Evolutionary conservation across 1,284 basidiomycete species (phyloP).

Genomic region (Heterobasidion annosum): DNA sequence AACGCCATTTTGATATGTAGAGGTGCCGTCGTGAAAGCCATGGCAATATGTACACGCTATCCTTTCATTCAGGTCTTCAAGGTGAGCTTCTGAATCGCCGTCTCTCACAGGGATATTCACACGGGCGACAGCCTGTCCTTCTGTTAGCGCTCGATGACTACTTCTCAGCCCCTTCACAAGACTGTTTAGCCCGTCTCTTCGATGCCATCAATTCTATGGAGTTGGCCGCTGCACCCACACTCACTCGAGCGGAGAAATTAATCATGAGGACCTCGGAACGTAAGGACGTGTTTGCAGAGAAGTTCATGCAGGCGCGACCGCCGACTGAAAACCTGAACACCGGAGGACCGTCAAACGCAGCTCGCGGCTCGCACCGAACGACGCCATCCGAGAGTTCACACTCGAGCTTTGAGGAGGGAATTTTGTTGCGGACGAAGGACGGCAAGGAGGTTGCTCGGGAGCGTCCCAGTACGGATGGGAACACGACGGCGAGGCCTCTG

Average conservation of each 20-base stretch:
- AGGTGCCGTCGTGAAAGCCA: slow-evolving; percentile 91
- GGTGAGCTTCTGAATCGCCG: slow-evolving; percentile 31
- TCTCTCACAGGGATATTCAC: neutral
- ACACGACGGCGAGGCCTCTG: slow-evolving; percentile 22
- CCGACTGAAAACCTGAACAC: neutral
- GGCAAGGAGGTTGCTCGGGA: slow-evolving; percentile 21
- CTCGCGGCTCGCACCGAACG: slow-evolving; percentile 29
- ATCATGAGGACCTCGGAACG: slow-evolving; percentile 86
- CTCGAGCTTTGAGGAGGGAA: slow-evolving; percentile 58
- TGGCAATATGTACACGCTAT: slow-evolving; percentile 92
- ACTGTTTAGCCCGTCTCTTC: slow-evolving; percentile 82
- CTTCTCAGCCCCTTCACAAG: slow-evolving; percentile 80
- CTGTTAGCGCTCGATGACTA: slow-evolving; percentile 95
- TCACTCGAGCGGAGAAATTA: slow-evolving; percentile 79
- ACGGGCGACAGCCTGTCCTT: slow-evolving; percentile 65
- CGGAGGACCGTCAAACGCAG: slow-evolving; percentile 4
- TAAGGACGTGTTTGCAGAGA: slow-evolving; percentile 88
- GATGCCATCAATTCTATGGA: slow-evolving; percentile 92
- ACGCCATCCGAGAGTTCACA: slow-evolving; percentile 52
- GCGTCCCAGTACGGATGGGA: slow-evolving; percentile 26
- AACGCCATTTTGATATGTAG: slow-evolving; percentile 29
- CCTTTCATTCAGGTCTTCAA: slow-evolving; percentile 99
- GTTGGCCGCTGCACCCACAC: slow-evolving; percentile 66
- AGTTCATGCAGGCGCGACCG: slow-evolving; percentile 33
- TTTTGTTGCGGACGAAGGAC: slow-evolving; percentile 36